phyloP scores from a whole-genome alignment of 352 stramenopile species.

The Phytophthora hibernalis region DNA sequence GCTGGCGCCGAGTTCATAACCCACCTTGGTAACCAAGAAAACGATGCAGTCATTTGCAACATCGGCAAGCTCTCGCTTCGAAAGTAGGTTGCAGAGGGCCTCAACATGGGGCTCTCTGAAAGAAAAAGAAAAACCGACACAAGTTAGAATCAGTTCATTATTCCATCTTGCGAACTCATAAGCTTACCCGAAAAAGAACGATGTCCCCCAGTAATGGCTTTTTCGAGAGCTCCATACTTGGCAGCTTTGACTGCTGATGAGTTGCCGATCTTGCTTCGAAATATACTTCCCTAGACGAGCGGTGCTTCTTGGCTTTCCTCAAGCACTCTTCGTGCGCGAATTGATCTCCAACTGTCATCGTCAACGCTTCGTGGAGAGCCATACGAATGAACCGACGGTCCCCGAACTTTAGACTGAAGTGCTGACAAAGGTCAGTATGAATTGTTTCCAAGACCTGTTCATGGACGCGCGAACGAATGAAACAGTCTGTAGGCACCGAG shows the following conservation, averaged over 20 bases:
- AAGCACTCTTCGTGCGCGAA: conserved; percentile 35
- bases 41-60: conserved; percentile 40
- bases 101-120: conserved; percentile 33
- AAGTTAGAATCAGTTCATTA: not conserved
- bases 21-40: conserved; percentile 52
- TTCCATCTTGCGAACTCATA: not conserved
- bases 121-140: conserved; percentile 1
- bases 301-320: conserved; percentile 30
- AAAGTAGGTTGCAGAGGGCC: conserved; percentile 38
- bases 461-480: conserved; percentile 46
- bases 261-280: conserved; percentile 21
- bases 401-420: conserved; percentile 55
- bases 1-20: no score
- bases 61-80: conserved; percentile 36
- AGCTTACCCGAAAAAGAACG: conserved; percentile 33
- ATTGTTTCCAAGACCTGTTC: conserved; percentile 56
- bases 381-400: conserved; percentile 54
- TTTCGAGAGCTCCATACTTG: conserved; percentile 25
- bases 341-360: conserved; percentile 28
- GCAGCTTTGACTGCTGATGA: conserved; percentile 13
- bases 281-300: conserved; percentile 16
- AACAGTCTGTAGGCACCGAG: conserved; percentile 21
- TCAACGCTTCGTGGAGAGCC: conserved; percentile 33
- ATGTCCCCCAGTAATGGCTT: conserved; percentile 23
- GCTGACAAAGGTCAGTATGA: conserved; percentile 66